Base-by-base conservation (phyloP, 805 yeast species). In the Wickerhamiella domercqiae region DNA sequence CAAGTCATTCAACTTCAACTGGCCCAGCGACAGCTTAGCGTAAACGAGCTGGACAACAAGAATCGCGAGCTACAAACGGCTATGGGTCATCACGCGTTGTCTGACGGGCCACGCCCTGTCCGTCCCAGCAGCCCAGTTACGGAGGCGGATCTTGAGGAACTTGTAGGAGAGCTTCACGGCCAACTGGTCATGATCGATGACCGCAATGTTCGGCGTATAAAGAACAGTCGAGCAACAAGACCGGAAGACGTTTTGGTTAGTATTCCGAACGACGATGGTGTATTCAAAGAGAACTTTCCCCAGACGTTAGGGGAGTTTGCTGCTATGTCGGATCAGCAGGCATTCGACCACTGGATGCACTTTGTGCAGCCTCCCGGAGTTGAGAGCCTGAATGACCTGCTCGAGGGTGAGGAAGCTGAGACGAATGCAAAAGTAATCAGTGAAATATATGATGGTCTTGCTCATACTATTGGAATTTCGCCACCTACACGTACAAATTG, bases 141-240 rank as follows among this genome's bases (percentile, higher is more conserved):
- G 3, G 78, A 81, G 47, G 93, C 80, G 40, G 97, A 87, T 52
- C 60, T 86, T 9, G 79, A 79, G 3, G 87, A 82, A 52, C 63
- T 86, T 33, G 96, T 84, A 11, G 82, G 81, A 7, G 97, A 86
- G 56, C 61, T 86, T 39, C 96, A 86, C 57, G 80, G 81, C 6
- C 96, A 86, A 58, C 65, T 86, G 50, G 86, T 80, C 37, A 62
- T 68, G 18, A 47, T 60, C 17, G 97, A 86, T 52, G 81, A 80
- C 47, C 68, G 93, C 47, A 70, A 78, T 14, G 68, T 80, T 32
- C 67, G 79, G 45, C 67, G 97, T 55, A 61, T 75, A 3, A 68
- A 71, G 44, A 84, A 84, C 53, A 62, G 79, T 1, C 64, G 66
- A 19, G 62, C 73, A 39, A 47, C 11, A 11, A 25, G 29, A 6